Conservation (phyloP, 1,139 yeast species). For the Geotrichum reessii region DNA sequence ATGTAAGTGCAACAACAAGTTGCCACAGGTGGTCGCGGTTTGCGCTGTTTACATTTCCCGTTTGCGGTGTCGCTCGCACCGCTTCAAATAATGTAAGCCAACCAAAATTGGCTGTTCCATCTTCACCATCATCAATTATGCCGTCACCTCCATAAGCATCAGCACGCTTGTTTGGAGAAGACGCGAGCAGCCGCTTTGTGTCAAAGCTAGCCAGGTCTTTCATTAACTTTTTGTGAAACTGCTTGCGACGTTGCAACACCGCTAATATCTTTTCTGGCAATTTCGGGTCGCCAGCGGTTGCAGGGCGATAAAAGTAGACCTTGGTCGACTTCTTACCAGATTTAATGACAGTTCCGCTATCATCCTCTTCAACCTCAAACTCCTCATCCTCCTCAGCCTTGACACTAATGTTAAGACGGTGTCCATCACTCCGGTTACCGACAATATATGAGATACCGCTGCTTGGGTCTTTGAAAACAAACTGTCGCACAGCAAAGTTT, state of each 20-base stretch:
- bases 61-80: not conserved
- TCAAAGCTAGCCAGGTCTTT: slow-evolving; percentile 11
- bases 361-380: slow-evolving; percentile 5
- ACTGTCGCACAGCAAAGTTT: not conserved
- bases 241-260: slow-evolving; percentile 17
- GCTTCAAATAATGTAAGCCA: slow-evolving; percentile 19
- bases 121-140: slow-evolving; percentile 9
- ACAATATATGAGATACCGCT: not conserved
- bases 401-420: not conserved
- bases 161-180: not conserved
- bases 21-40: slow-evolving; percentile 10
- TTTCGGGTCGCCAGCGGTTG: slow-evolving; percentile 3
- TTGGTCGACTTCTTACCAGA: slow-evolving; percentile 12
- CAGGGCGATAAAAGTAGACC: slow-evolving; percentile 16
- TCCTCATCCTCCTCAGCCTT: not conserved
- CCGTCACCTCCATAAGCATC: slow-evolving; percentile 6
- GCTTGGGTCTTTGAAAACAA: not conserved
- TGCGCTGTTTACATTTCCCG: not conserved
- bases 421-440: slow-evolving; percentile 15
- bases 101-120: slow-evolving; percentile 16
- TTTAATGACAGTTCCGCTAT: not conserved
- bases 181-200: slow-evolving; percentile 1
- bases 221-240: slow-evolving; percentile 14
- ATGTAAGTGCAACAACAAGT: slow-evolving; percentile 13
- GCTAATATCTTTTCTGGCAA: slow-evolving; percentile 14